These are phyloP conservation scores for Ceratonia siliqua DNA, from an alignment of 306 rosid species.

Conservation along the genomic window DNA sequence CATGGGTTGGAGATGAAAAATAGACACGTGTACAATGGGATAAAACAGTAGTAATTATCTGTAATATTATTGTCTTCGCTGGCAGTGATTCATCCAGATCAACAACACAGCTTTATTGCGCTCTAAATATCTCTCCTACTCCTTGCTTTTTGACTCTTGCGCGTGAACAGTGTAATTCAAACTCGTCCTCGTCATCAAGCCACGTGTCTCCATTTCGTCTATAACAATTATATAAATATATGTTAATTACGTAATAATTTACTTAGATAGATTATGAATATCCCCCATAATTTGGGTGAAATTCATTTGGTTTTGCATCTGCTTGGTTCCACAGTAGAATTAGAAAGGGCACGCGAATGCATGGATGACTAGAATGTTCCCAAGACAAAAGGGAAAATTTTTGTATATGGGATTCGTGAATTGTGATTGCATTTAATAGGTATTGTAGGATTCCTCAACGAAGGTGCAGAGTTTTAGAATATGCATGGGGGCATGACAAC, in stretches of 20 bases:
- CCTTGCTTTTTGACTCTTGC: slow-evolving; percentile 50
- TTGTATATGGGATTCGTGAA: slow-evolving; percentile 3
- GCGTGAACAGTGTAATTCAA: slow-evolving; percentile 48
- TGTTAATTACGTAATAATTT: no score
- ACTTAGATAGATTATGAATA: no score
- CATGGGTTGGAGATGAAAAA: slow-evolving; percentile 23
- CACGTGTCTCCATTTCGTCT: slow-evolving; percentile 42
- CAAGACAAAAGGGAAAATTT: background rate
- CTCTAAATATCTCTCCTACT: slow-evolving; percentile 41
- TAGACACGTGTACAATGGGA: slow-evolving; percentile 39
- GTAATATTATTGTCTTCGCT: background rate
- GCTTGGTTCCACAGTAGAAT: background rate
- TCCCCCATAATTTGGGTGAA: background rate
- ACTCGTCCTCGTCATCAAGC: slow-evolving; percentile 15
- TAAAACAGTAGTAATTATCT: background rate
- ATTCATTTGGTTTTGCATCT: background rate
- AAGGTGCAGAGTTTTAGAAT: slow-evolving; percentile 33
- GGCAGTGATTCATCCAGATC: background rate
- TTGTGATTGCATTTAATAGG: slow-evolving; percentile 18
- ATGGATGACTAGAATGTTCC: slow-evolving; percentile 19
- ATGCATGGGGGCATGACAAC: slow-evolving; percentile 28
- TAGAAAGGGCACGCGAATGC: background rate
- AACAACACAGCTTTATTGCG: slow-evolving; percentile 35
- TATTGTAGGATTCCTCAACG: slow-evolving; percentile 19
- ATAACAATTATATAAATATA: slow-evolving; percentile 37